Percentiles rank a stretch among this genome's conserved stretches.
phyloP scores from a whole-genome alignment of 352 stramenopile species.

The Phytophthora nicotianae region DNA sequence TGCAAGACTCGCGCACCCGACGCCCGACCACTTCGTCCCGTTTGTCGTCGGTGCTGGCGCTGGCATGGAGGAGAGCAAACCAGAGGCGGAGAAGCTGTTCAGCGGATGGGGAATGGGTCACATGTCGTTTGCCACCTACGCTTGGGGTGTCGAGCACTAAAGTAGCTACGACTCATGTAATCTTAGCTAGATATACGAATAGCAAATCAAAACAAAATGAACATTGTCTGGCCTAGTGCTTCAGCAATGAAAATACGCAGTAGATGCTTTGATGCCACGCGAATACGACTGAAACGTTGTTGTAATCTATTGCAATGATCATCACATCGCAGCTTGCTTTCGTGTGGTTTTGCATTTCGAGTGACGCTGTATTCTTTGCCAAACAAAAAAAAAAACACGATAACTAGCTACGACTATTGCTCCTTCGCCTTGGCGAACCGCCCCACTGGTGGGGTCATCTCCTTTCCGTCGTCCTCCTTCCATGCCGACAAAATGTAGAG shows the following conservation, averaged over 20 bases:
- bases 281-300: constrained; percentile 1
- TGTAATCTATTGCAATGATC: constrained; percentile 1
- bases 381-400: neutral
- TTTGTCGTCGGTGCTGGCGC: constrained; percentile 54
- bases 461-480: constrained; percentile 61
- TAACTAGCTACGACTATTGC: constrained; percentile 32
- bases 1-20: constrained; percentile 46
- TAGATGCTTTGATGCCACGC: neutral
- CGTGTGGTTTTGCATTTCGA: neutral
- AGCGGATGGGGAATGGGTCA: constrained; percentile 46
- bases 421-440: constrained; percentile 62
- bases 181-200: constrained; percentile 8
- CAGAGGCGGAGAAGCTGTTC: constrained; percentile 43
- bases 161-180: constrained; percentile 14
- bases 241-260: neutral
- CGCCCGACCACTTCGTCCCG: constrained; percentile 61
- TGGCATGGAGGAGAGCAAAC: constrained; percentile 50
- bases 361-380: neutral
- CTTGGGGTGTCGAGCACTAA: constrained; percentile 45
- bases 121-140: constrained; percentile 47
- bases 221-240: too few relatives aligned
- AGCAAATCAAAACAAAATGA: constrained; percentile 6
- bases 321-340: neutral
- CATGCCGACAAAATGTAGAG: constrained; percentile 80
- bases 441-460: constrained; percentile 56